These are phyloP conservation scores for Trichoderma gamsii DNA, from an alignment of 495 filamentous ascomycete species.

Conservation along the genomic window DNA sequence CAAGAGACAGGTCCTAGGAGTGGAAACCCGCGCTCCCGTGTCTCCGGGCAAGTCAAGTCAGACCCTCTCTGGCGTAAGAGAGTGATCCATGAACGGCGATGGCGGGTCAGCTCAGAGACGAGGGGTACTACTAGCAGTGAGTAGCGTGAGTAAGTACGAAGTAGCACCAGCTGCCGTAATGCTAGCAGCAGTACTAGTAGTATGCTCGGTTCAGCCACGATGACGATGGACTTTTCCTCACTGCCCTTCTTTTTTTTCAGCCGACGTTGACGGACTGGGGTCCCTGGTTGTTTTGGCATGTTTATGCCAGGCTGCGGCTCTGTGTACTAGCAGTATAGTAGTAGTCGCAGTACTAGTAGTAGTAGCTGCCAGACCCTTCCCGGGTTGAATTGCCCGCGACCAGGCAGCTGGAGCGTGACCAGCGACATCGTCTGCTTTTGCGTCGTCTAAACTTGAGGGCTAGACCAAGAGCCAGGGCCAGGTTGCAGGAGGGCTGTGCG, in stretches of 20 bases:
- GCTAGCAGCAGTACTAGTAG: neutral
- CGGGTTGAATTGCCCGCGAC: neutral
- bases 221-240: neutral
- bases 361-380: neutral
- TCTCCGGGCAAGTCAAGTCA: neutral
- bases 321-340: neutral
- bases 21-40: conserved; percentile 1
- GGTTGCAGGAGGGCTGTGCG: neutral
- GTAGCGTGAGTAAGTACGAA: neutral
- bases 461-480: neutral
- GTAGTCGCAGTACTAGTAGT: too few species aligned
- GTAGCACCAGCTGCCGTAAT: too few species aligned
- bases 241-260: neutral
- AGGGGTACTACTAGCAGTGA: neutral
- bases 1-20: neutral
- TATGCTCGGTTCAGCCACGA: neutral
- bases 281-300: neutral
- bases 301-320: neutral
- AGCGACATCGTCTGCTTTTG: neutral
- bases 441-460: neutral
- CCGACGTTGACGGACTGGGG: neutral
- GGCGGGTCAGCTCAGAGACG: conserved; percentile 3
- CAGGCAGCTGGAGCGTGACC: conserved; percentile 2
- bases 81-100: neutral
- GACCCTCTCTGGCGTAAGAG: neutral